A percentile compares a stretch with the other conserved stretches of the same genome.
Conservation (phyloP, 495 filamentous ascomycete species). For the Neurospora sp. region DNA sequence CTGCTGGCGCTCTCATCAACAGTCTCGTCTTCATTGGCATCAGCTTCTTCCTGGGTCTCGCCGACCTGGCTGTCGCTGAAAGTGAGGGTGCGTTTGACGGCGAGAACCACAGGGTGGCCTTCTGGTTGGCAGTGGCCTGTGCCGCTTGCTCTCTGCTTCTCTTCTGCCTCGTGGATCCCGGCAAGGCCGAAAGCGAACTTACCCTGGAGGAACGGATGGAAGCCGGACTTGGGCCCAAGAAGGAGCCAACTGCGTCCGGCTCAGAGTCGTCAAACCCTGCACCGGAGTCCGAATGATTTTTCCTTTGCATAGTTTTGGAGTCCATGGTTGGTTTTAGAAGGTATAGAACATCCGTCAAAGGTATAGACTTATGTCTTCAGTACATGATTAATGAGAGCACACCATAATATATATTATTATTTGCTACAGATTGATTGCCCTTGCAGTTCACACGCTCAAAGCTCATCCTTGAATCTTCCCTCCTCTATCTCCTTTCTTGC, state of each 20-base stretch:
- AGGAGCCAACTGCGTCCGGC: not conserved
- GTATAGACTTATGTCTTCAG: not conserved
- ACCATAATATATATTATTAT: not conserved
- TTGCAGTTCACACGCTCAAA: constrained; percentile 2
- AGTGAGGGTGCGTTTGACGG: constrained; percentile 35
- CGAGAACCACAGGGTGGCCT: constrained; percentile 50
- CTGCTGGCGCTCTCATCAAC: constrained; percentile 57
- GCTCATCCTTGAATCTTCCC: constrained; percentile 15
- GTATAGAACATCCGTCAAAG: not conserved
- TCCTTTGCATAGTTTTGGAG: not conserved
- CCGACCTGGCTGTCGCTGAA: constrained; percentile 51
- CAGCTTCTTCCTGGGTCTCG: constrained; percentile 67
- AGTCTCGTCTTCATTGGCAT: constrained; percentile 66
- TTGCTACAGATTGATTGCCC: not conserved
- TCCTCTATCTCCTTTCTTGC: constrained; percentile 12
- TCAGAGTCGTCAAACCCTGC: not conserved
- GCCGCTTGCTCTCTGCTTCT: constrained; percentile 47
- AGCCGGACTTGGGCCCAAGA: not conserved
- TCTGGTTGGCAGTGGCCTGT: constrained; percentile 57
- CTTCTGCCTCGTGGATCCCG: constrained; percentile 51
- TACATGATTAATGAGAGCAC: not conserved
- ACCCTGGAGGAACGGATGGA: constrained; percentile 29
- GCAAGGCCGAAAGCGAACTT: constrained; percentile 55
- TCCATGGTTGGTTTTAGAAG: not conserved
- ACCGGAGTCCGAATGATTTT: not conserved